Conservation (phyloP, 2,329 filamentous ascomycete species). For the Beauveria australis region DNA sequence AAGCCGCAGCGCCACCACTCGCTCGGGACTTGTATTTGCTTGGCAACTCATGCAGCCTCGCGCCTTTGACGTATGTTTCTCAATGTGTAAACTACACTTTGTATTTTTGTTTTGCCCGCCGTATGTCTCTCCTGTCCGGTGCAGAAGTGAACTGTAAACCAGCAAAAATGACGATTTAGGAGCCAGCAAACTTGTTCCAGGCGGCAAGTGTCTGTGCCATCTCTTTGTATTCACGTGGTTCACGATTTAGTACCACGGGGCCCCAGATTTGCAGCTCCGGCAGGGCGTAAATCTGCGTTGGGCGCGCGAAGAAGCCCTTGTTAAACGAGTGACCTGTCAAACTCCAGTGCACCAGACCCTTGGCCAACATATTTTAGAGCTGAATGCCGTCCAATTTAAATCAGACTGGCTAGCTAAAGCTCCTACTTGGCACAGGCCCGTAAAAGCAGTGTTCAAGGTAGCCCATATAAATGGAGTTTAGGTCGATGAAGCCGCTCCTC, state of each 20-base stretch:
- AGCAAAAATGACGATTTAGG: not conserved
- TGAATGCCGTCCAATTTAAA: not conserved
- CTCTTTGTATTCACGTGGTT: too few species aligned
- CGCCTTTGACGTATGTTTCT: not conserved
- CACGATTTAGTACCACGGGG: too few species aligned
- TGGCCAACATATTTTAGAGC: not conserved
- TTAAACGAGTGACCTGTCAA: too few species aligned
- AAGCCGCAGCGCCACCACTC: not conserved
- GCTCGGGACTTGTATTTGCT: not conserved
- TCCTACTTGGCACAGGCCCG: not conserved
- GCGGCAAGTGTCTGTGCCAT: too few species aligned
- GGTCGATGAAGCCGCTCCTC: too few species aligned
- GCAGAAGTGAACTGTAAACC: not conserved
- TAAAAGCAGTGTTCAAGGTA: too few species aligned
- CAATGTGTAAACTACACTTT: not conserved
- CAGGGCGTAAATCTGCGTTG: not conserved
- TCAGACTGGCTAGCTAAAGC: not conserved
- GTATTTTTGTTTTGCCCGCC: not conserved
- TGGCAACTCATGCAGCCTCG: not conserved
- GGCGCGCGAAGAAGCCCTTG: not conserved
- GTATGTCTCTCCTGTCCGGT: not conserved
- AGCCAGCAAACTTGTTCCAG: not conserved
- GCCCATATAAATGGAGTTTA: too few species aligned
- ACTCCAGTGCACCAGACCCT: not conserved
- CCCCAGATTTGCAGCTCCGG: too few species aligned